A percentile compares a stretch with the other conserved stretches of the same genome.
Conservation (phyloP, 805 yeast genomes). For the Teunomyces barrocoloradensis region DNA sequence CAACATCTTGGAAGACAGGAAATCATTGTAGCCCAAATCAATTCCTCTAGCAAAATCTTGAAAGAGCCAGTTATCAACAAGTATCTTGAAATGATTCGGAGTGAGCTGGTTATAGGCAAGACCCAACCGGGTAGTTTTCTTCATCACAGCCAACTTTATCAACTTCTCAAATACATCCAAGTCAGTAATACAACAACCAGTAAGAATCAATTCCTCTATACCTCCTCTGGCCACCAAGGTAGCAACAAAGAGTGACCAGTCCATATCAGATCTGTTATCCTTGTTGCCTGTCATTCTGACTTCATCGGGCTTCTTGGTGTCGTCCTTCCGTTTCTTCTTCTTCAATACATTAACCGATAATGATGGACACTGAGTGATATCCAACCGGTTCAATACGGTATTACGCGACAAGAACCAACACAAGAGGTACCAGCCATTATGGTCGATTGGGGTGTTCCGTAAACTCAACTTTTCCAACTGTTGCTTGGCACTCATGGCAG, state of each 20-base stretch:
- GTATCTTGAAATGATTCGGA: constrained; percentile 52
- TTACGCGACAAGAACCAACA: constrained; percentile 74
- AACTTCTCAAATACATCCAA: constrained; percentile 53
- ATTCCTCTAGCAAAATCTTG: constrained; percentile 57
- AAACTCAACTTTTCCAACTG: constrained; percentile 71
- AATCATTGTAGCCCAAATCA: constrained; percentile 82
- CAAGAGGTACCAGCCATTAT: constrained; percentile 72
- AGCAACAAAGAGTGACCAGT: constrained; percentile 76
- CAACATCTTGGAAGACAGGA: constrained; percentile 37
- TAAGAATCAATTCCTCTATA: constrained; percentile 72
- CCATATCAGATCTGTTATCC: constrained; percentile 68
- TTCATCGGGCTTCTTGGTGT: constrained; percentile 24
- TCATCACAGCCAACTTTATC: constrained; percentile 53
- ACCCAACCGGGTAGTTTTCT: constrained; percentile 63
- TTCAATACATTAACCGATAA: constrained; percentile 44
- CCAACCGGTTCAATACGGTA: constrained; percentile 55
- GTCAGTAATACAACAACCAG: constrained; percentile 69
- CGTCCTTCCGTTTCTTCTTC: constrained; percentile 27
- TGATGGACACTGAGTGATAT: constrained; percentile 67
- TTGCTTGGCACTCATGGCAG: constrained; percentile 65
- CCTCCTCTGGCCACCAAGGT: constrained; percentile 70
- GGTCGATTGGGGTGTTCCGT: constrained; percentile 72
- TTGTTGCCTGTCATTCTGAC: constrained; percentile 46
- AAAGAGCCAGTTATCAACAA: constrained; percentile 57
- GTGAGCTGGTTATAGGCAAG: constrained; percentile 71